phyloP scores from a whole-genome alignment of 176 grass and related monocot genomes.

The Bromus sterilis region DNA sequence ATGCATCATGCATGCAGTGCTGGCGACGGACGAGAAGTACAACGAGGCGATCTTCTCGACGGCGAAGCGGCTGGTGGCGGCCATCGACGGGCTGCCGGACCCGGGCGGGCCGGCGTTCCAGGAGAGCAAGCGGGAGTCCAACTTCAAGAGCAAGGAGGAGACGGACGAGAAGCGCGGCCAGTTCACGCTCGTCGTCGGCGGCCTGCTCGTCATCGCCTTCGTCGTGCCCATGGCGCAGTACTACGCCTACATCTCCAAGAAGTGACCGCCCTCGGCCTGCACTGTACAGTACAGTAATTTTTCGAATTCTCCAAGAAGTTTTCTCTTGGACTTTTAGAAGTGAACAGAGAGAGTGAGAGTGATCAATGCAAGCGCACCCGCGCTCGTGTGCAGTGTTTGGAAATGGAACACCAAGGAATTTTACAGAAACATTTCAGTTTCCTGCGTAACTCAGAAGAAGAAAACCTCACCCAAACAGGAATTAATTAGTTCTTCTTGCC shows the following conservation, averaged over 20 bases:
- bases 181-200: slow-evolving; percentile 92
- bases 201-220: slow-evolving; percentile 91
- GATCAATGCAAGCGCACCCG: slow-evolving; percentile 9
- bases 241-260: slow-evolving; percentile 97
- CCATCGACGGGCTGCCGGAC: slow-evolving; percentile 84
- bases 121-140: slow-evolving; percentile 92
- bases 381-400: neutral
- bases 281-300: slow-evolving; percentile 29
- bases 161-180: slow-evolving; percentile 96
- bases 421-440: neutral
- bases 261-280: slow-evolving; percentile 21
- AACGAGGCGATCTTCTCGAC: slow-evolving; percentile 75
- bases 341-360: neutral
- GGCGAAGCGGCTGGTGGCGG: slow-evolving; percentile 64
- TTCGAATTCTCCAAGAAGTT: neutral
- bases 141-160: slow-evolving; percentile 85
- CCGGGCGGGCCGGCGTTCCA: slow-evolving; percentile 79
- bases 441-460: neutral
- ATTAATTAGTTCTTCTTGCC: neutral
- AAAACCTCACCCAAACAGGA: neutral
- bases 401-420: neutral
- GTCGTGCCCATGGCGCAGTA: slow-evolving; percentile 99
- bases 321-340: slow-evolving; percentile 26
- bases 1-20: slow-evolving; percentile 37
- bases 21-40: slow-evolving; percentile 96